Base-by-base conservation (phyloP, 768 basidiomycete genomes). In the Gymnopilus dilepis region DNA sequence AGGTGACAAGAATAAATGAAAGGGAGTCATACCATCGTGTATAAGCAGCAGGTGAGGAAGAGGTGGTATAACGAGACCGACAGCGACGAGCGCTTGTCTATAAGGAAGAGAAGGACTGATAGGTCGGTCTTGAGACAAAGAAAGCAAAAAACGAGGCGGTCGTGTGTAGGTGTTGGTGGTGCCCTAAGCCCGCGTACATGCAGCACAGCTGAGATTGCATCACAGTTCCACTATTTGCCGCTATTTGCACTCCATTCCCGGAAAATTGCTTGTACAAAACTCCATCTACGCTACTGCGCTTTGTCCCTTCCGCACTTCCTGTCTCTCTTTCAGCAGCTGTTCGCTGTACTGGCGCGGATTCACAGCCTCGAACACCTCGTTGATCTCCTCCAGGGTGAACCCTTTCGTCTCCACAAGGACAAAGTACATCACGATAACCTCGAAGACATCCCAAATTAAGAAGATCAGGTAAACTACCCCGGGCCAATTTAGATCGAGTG, bases 321-420 rank as follows among this genome's bases (percentile, higher is more conserved):
- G 60, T 19, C 52, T 63, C 56, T 70, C 65, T 34, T 34, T 56
- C 42, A 69, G 64, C 22, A 74, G 42, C 41, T 66, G 59, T 41
- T 71, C 61, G 54, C 76, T 78, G 64, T 79, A 80, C 26, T 68
- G 70, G 74, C 72, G 80, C 63, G 69, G 86, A 75, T 69, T 80
- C 67, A 65, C 74, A 59, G 77, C 74, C 63, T 77, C 77, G 43
- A 80, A 80, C 37, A 84, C 74, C 52, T 79, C 78, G 50, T 81
- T 78, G 60, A 84, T 83, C 63, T 84, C 81, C 61, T 84, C 83
- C 45, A 84, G 70, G 0, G 80, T 81, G 38, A 85, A 72, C 11
- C 77, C 77, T 65, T 80, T 84, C 19, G 84, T 84, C 67, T 85
- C 84, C 15, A 84, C 83, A 37, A 80, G 74, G 65, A 78, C 78